Evolutionary conservation across 169 alveolate species (phyloP), one percentile per base, ranked within the genome.

Genomic region (Cryptosporidium canis): DNA sequence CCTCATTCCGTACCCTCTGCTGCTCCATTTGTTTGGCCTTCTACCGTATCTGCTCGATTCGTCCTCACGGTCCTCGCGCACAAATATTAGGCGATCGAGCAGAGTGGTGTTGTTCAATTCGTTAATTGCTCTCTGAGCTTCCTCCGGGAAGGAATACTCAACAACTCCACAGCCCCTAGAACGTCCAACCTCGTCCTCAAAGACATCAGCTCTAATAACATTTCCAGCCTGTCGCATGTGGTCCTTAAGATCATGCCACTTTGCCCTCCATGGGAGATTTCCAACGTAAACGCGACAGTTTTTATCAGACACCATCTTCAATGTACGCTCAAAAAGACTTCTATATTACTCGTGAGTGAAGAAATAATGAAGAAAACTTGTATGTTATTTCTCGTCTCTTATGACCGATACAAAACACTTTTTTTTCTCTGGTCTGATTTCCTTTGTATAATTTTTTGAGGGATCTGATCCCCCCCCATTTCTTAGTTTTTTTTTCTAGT

Each of bases 191-290:
- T 71, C 91, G 82, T 95, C 98, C 83, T 94, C 97, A 67, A 95
- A 93, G 41, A 95, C 95, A 39, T 95, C 98, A 31, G 96, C 97
- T 47, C 97, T 85, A 31, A 95, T 83, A 18, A 95, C 98, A 33
- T 93, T 95, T 29, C 98, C 98, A 7, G 95, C 98, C 82, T 94
- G 95, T 66, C 93, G 94, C 97, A 95, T 94, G 92, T 95, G 98
- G 64, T 92, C 96, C 95, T 95, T 95, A 43, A 95, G 90, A 67
- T 94, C 95, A 33, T 94, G 97, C 95, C 97, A 95, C 48, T 93
- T 94, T 2, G 94, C 98, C 48, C 92, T 93, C 98, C 98, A 95
- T 24, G 98, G 94, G 41, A 95, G 85, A 90, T 95, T 95, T 12
- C 98, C 97, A 43, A 95, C 98, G 68, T 94, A 95, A 48, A 95